Base-by-base conservation (phyloP, 169 alveolate genomes). In the Plasmodium vinckei region DNA sequence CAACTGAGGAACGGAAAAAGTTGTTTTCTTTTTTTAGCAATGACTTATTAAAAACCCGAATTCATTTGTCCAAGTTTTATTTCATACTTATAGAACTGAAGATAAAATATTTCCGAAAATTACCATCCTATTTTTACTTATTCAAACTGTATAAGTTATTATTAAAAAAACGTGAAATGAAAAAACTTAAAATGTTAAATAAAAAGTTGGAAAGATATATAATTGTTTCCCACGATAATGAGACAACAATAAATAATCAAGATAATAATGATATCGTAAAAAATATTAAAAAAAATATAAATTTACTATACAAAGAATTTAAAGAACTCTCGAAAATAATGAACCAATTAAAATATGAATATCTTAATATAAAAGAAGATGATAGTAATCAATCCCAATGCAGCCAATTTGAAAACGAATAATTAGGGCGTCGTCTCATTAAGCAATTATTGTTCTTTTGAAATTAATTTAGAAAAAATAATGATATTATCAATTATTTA, bases 41-140 rank as follows among this genome's bases (percentile, higher is more conserved):
- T 39, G 94, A 89, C 39, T 69, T 89, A 59, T 67, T 92, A 70
- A 68, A 70, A 42, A 51, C 68, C 33, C 91, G 87, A 39, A 77
- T 89, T 49, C 69, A 91, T 12, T 42, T 92, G 13, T 89, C 94
- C 10, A 94, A 89, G 73, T 84, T 92, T 59, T 92, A 92, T 19
- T 60, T 92, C 15, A 88, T 93, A 9, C 89, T 92, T 23, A 61
- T 89, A 12, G 92, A 92, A 87, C 69, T 92, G 33, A 92, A 89
- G 84, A 53, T 89, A 42, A 71, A 88, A 19, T 89, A 88, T 21
- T 71, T 86, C 56, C 57, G 73, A 21, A 72, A 86, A 15, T 71
- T 92, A 44, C 70, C 92, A 68, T 75, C 89, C 21, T 92, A 88
- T 57, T 92, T 87, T 57, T 89, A 87, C 72, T 60, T 63, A 73